Percentiles rank a stretch among this genome's conserved stretches.
These are phyloP conservation scores for Hirsutella minnesotensis DNA, from an alignment of 2,329 filamentous ascomycete genomes.

Conservation along the genomic window DNA sequence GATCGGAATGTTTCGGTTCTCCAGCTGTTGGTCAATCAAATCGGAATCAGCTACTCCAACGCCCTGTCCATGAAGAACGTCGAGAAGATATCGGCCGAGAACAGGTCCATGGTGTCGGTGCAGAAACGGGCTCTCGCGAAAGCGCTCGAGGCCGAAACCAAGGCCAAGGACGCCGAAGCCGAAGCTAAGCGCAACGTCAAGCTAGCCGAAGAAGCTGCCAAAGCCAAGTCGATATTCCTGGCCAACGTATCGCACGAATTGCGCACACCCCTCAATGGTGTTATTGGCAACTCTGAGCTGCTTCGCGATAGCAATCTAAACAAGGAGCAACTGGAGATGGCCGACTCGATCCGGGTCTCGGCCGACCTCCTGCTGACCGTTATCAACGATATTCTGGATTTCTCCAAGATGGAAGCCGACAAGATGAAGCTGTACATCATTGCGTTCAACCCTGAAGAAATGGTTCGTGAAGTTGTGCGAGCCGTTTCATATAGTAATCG, in stretches of 20 bases:
- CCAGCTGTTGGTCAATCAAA: constrained; percentile 66
- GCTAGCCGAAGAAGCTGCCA: constrained; percentile 71
- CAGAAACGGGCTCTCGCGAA: constrained; percentile 64
- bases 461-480: constrained; percentile 54
- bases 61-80: constrained; percentile 57
- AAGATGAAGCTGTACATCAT: constrained; percentile 72
- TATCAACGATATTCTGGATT: constrained; percentile 93
- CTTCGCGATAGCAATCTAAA: constrained; percentile 65
- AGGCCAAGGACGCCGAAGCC: constrained; percentile 65
- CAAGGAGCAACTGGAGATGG: constrained; percentile 71
- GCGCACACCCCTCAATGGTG: constrained; percentile 73
- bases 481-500: constrained; percentile 55
- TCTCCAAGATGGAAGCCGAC: constrained; percentile 86
- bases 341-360: constrained; percentile 75
- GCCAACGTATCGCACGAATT: constrained; percentile 74
- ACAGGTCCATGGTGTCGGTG: constrained; percentile 64
- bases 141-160: constrained; percentile 60
- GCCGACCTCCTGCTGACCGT: constrained; percentile 81
- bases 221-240: constrained; percentile 71
- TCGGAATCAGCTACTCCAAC: constrained; percentile 60
- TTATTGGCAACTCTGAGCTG: constrained; percentile 81
- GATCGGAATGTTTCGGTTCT: constrained; percentile 58
- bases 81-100: constrained; percentile 67
- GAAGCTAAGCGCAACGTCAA: constrained; percentile 70
- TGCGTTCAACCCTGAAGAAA: constrained; percentile 54